Percentiles rank a stretch among this genome's conserved stretches.
Conservation (phyloP, 768 basidiomycete genomes). For the Serendipita sp. region DNA sequence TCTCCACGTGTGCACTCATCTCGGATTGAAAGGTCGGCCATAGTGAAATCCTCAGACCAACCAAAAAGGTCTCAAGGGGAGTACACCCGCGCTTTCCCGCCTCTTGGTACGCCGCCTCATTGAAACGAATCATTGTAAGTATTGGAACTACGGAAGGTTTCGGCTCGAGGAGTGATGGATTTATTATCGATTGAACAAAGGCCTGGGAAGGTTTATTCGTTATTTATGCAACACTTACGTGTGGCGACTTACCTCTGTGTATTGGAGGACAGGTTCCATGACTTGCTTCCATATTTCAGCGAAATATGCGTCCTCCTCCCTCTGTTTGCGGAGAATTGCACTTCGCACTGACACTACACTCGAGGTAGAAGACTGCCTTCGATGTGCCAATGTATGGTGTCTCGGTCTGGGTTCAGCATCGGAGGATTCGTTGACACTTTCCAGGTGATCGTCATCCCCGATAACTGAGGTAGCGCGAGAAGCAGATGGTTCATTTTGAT, state of each 20-base stretch:
- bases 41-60: slow-evolving; percentile 64
- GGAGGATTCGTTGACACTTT: slow-evolving; percentile 16
- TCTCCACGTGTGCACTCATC: slow-evolving; percentile 70
- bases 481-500: slow-evolving; percentile 6
- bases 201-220: background rate
- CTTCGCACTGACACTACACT: background rate
- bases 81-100: slow-evolving; percentile 62
- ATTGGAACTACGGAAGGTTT: slow-evolving; percentile 59
- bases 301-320: slow-evolving; percentile 42
- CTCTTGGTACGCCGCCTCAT: slow-evolving; percentile 60
- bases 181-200: background rate
- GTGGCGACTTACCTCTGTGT: slow-evolving; percentile 42
- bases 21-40: slow-evolving; percentile 90
- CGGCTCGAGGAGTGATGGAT: slow-evolving; percentile 41
- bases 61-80: slow-evolving; percentile 68
- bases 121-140: slow-evolving; percentile 80
- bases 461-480: background rate
- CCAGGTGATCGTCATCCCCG: background rate
- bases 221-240: background rate
- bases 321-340: background rate
- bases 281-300: slow-evolving; percentile 78
- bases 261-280: slow-evolving; percentile 80
- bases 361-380: slow-evolving; percentile 12
- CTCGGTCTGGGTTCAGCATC: slow-evolving; percentile 15
- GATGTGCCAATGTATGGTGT: slow-evolving; percentile 8